A percentile compares a stretch with the other conserved stretches of the same genome.
Conservation (phyloP, 345 rosid species). For the Bruguiera gymnorhiza region DNA sequence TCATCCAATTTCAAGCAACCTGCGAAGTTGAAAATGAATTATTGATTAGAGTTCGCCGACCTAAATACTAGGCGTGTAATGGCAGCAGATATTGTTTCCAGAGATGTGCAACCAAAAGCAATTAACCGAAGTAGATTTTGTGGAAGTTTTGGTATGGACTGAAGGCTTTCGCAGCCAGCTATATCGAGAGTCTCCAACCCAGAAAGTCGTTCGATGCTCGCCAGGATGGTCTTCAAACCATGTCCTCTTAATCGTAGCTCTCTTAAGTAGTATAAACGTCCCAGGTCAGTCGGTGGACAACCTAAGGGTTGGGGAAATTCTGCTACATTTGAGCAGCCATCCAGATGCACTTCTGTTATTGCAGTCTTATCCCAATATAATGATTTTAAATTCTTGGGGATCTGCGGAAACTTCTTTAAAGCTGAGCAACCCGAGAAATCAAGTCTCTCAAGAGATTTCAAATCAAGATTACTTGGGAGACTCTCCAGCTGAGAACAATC, state of each 20-base stretch:
- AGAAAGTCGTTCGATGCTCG: not conserved
- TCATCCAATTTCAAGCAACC: too few relatives aligned
- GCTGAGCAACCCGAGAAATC: constrained; percentile 17
- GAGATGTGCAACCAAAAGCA: not conserved
- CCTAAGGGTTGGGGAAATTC: too few relatives aligned
- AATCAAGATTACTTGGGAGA: constrained; percentile 18
- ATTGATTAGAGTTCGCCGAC: too few relatives aligned
- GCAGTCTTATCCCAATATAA: not conserved
- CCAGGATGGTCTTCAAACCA: too few relatives aligned
- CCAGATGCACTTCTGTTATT: not conserved
- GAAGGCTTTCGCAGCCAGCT: not conserved
- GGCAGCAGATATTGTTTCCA: not conserved
- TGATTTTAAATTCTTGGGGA: not conserved
- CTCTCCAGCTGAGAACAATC: not conserved
- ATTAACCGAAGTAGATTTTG: too few relatives aligned
- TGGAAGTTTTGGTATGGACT: too few relatives aligned
- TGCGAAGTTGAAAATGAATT: too few relatives aligned
- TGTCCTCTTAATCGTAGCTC: too few relatives aligned
- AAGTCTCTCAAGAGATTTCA: constrained; percentile 22
- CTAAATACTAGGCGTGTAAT: too few relatives aligned
- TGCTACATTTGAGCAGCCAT: not conserved
- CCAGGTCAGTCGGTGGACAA: too few relatives aligned
- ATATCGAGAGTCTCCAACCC: not conserved
- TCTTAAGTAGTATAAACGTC: too few relatives aligned
- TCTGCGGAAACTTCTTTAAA: not conserved